A percentile compares a stretch with the other conserved stretches of the same genome.
Conservation (phyloP, 257 asterid genomes). For the Gardenia jasminoides region DNA sequence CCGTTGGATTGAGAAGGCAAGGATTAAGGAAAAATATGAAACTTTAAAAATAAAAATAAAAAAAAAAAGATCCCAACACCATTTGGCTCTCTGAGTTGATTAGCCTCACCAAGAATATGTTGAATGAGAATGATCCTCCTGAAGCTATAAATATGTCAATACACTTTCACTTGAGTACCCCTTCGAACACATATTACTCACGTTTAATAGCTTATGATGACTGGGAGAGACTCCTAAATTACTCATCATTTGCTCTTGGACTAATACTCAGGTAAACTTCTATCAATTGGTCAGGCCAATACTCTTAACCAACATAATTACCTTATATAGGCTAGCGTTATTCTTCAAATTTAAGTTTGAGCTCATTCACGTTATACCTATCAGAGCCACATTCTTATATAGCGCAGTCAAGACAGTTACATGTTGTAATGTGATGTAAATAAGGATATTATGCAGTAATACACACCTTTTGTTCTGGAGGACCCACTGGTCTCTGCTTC, state of each 20-base stretch:
- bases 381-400: not conserved
- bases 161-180: not conserved
- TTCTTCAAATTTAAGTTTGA: not conserved
- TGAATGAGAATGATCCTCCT: too few species aligned
- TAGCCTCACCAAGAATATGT: too few species aligned
- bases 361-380: not conserved
- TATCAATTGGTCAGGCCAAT: not conserved
- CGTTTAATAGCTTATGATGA: not conserved
- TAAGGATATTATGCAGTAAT: not conserved
- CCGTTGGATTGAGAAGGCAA: too few species aligned
- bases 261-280: not conserved
- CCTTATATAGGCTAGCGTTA: not conserved
- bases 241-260: not conserved
- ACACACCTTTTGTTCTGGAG: slow-evolving; percentile 87
- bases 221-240: too few species aligned
- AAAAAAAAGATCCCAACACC: too few species aligned
- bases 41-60: too few species aligned
- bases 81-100: too few species aligned
- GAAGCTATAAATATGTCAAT: too few species aligned
- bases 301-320: not conserved
- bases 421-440: not conserved
- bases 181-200: not conserved
- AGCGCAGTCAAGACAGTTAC: not conserved
- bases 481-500: slow-evolving; percentile 55
- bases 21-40: too few species aligned